Conservation (phyloP, 164 flowering plant species). For the Taxillus chinensis region DNA sequence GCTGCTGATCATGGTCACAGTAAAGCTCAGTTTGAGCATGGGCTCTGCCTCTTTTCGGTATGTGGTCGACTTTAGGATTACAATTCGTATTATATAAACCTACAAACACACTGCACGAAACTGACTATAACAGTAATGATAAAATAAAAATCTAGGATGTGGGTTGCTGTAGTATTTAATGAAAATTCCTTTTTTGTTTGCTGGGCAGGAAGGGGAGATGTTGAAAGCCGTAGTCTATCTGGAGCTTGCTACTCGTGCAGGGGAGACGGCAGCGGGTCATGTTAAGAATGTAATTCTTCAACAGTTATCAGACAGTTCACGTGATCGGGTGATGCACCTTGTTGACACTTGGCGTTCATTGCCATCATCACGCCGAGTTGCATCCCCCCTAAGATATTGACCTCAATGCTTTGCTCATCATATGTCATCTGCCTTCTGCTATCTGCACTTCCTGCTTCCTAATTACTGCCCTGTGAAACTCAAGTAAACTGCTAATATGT, state of each 20-base stretch:
- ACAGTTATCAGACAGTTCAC: constrained; percentile 44
- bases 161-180: too few species aligned
- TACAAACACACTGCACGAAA: too few species aligned
- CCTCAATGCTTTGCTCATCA: too few species aligned
- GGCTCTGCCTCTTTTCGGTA: constrained; percentile 75
- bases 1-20: constrained; percentile 89
- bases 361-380: constrained; percentile 34
- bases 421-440: too few species aligned
- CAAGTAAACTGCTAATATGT: too few species aligned
- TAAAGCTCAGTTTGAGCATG: constrained; percentile 91
- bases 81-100: neutral
- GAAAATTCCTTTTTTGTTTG: neutral
- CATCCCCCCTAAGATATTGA: neutral
- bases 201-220: constrained; percentile 73
- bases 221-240: constrained; percentile 66
- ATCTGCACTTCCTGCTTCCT: too few species aligned
- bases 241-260: constrained; percentile 82
- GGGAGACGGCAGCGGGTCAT: constrained; percentile 63
- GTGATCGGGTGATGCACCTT: constrained; percentile 42
- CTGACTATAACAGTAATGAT: too few species aligned
- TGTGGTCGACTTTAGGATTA: constrained; percentile 7
- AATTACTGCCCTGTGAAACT: too few species aligned
- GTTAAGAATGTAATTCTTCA: constrained; percentile 61
- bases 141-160: too few species aligned
- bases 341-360: constrained; percentile 69